Percentiles rank a stretch among this genome's conserved stretches.
These are phyloP conservation scores for Spergularia marina DNA, from an alignment of 148 eudicot genomes.

Conservation along the genomic window DNA sequence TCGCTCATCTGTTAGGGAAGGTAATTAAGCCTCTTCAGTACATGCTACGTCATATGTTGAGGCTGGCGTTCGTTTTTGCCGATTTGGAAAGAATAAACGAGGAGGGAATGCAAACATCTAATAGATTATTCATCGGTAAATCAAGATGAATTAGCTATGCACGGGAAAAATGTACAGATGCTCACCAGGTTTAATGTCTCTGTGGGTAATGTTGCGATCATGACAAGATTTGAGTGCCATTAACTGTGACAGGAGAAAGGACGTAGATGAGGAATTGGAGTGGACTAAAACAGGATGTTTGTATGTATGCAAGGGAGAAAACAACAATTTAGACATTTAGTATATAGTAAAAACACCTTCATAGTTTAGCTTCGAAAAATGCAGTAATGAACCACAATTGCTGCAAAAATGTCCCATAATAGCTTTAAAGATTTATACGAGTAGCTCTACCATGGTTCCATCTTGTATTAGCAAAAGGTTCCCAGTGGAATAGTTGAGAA, in stretches of 20 bases:
- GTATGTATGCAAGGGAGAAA: background rate
- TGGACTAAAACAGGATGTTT: background rate
- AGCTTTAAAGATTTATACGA: background rate
- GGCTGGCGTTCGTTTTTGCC: too few species aligned
- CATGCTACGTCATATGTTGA: too few species aligned
- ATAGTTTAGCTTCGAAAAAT: background rate
- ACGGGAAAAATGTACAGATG: conserved; percentile 1
- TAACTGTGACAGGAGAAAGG: conserved; percentile 47
- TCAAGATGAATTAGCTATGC: background rate
- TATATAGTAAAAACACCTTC: too few species aligned
- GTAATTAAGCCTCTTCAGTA: too few species aligned
- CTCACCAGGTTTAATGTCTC: conserved; percentile 99
- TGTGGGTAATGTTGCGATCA: conserved; percentile 89
- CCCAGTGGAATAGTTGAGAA: background rate
- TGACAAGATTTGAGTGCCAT: conserved; percentile 94
- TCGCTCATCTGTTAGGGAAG: too few species aligned
- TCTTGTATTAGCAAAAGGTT: background rate
- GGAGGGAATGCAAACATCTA: background rate
- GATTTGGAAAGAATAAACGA: background rate
- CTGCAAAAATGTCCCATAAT: background rate
- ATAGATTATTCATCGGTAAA: background rate
- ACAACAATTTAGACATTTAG: too few species aligned
- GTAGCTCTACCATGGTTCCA: background rate
- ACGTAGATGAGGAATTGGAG: conserved; percentile 11
- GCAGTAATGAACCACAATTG: background rate